Evolutionary conservation across 2,329 filamentous ascomycete genomes (phyloP).

Genomic region (Knoxdaviesia proteae): DNA sequence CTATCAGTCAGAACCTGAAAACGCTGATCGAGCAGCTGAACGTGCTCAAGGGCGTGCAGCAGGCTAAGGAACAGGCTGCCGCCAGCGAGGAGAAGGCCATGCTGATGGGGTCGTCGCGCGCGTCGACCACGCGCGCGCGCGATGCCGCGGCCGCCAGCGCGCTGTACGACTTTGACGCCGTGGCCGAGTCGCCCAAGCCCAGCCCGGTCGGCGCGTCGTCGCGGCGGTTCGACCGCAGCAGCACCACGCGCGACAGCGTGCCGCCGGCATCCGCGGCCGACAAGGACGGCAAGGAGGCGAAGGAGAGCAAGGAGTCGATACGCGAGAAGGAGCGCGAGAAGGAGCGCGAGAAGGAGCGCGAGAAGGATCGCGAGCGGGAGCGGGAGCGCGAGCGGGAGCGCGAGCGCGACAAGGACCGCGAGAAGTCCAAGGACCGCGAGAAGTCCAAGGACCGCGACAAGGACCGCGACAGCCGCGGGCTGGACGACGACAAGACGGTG

Average conservation of each 20-base stretch:
- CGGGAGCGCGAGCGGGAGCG: neutral
- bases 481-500: neutral
- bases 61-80: slow-evolving; percentile 19
- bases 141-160: slow-evolving; percentile 12
- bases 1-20: slow-evolving; percentile 16
- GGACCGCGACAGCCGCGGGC: slow-evolving; percentile 14
- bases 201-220: slow-evolving; percentile 16
- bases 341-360: slow-evolving; percentile 1
- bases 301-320: neutral
- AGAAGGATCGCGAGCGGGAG: neutral
- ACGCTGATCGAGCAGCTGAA: slow-evolving; percentile 20
- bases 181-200: slow-evolving; percentile 23
- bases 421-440: neutral
- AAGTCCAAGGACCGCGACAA: neutral
- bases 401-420: neutral
- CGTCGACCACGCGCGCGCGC: slow-evolving; percentile 1
- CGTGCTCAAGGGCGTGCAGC: slow-evolving; percentile 19
- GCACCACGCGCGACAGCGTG: slow-evolving; percentile 25
- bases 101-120: neutral
- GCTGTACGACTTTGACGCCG: slow-evolving; percentile 22
- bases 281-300: neutral
- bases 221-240: slow-evolving; percentile 11
- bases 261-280: slow-evolving; percentile 15
- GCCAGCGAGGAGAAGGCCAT: slow-evolving; percentile 1
- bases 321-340: neutral